Percentiles rank a stretch among this genome's conserved stretches.
Conservation (phyloP, 306 rosid species). For the Vicia villosa region DNA sequence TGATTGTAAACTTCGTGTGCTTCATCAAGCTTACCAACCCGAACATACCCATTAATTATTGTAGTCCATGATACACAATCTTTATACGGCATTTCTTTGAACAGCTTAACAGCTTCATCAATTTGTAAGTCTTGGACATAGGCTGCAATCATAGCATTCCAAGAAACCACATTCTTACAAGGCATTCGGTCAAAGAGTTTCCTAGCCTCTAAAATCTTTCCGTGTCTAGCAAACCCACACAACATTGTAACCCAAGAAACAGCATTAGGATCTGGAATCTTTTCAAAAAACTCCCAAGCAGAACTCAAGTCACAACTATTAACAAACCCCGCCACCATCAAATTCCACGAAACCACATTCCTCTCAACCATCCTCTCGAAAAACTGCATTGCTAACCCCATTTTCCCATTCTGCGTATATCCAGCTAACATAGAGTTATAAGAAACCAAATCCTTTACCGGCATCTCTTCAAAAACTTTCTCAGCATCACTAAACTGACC, state of each 20-base stretch:
- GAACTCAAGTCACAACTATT: conserved; percentile 62
- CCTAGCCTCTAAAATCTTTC: conserved; percentile 61
- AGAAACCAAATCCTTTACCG: conserved; percentile 66
- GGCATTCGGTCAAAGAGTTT: conserved; percentile 68
- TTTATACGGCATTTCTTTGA: conserved; percentile 60
- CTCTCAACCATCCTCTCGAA: conserved; percentile 65
- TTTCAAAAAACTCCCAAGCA: conserved; percentile 66
- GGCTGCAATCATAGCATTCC: conserved; percentile 91
- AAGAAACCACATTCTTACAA: conserved; percentile 67
- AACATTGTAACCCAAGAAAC: conserved; percentile 76
- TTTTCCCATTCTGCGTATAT: conserved; percentile 70
- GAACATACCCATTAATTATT: conserved; percentile 67
- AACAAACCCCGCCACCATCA: conserved; percentile 73
- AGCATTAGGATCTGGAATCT: conserved; percentile 57
- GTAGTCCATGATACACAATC: conserved; percentile 89
- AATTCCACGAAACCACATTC: conserved; percentile 78
- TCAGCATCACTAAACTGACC: conserved; percentile 61
- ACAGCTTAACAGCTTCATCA: conserved; percentile 63
- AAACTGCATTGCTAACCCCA: conserved; percentile 55
- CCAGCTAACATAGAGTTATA: conserved; percentile 81
- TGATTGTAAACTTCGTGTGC: conserved; percentile 57
- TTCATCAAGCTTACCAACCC: conserved; percentile 64
- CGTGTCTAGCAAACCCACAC: conserved; percentile 67
- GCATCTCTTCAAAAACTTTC: conserved; percentile 67
- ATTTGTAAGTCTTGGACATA: conserved; percentile 63